These are phyloP conservation scores for Arthrobotrys pseudoclavata DNA, from an alignment of 2,329 filamentous ascomycete species.

Conservation along the genomic window DNA sequence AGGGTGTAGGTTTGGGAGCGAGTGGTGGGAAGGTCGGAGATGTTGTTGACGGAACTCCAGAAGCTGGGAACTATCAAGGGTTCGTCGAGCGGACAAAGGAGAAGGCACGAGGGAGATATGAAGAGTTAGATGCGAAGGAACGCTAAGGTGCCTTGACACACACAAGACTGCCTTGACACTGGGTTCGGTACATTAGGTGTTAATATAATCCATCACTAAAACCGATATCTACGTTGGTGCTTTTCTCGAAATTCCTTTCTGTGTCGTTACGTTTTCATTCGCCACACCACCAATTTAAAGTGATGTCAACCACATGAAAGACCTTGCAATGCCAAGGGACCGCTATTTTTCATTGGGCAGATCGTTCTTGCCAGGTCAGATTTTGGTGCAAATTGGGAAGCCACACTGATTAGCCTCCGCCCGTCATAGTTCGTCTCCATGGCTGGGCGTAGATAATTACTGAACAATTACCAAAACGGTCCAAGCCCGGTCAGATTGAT, in stretches of 20 bases:
- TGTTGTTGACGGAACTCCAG: slow-evolving; percentile 74
- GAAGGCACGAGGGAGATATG: slow-evolving; percentile 76
- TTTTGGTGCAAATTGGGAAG: slow-evolving; percentile 39
- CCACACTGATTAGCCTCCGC: slow-evolving; percentile 4
- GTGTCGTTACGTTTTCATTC: slow-evolving; percentile 8
- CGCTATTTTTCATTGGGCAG: neutral
- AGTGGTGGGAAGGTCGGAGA: slow-evolving; percentile 79
- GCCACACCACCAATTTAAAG: slow-evolving; percentile 1
- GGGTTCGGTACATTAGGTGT: neutral
- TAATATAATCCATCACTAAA: neutral
- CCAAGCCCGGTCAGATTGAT: slow-evolving; percentile 40
- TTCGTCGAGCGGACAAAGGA: slow-evolving; percentile 77
- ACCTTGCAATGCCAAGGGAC: neutral
- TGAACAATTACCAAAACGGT: slow-evolving; percentile 22
- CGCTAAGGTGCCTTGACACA: neutral
- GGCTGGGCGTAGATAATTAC: slow-evolving; percentile 9
- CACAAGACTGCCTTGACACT: neutral
- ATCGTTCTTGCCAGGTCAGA: slow-evolving; percentile 36
- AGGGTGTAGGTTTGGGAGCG: slow-evolving; percentile 78
- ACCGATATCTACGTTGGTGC: neutral
- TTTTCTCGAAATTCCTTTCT: neutral
- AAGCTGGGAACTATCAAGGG: slow-evolving; percentile 72
- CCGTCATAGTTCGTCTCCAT: neutral
- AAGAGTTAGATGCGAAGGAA: slow-evolving; percentile 68
- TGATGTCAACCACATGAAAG: slow-evolving; percentile 7